Base-by-base conservation (phyloP, 306 rosid genomes). In the Citrullus amarus region DNA sequence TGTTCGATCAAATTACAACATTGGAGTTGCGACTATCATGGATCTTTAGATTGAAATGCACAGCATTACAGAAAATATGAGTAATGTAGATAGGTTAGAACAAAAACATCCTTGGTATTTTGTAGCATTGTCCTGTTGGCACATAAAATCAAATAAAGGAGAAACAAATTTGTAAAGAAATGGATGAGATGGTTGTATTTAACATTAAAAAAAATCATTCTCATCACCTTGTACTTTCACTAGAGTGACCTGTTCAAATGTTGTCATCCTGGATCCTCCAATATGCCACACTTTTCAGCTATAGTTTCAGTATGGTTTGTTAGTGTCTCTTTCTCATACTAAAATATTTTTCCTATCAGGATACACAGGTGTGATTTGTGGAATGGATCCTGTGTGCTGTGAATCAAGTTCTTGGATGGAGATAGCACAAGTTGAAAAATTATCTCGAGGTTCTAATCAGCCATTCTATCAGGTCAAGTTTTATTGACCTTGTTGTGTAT, bases 331-430 rank as follows among this genome's bases (percentile, higher is more conserved):
- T 48, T 48, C 41, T 58, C 79, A 76, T 81, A 62, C 73, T 55
- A 12, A 63, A 81, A 75, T 75, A 59, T 74, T 1, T 56, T 78
- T 28, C 16, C 59, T 18, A 72, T 82, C 93, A 94, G 98, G 93
- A 80, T 92, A 92, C 88, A 84, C 81, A 75, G 96, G 93, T 30
- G 87, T 94, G 70, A 81, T 94, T 80, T 86, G 97, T 90, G 98
- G 98, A 86, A 90, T 92, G 98, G 98, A 94, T 90, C 96, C 93
- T 32, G 85, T 94, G 72, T 94, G 98, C 83, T 78, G 89, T 76
- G 98, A 94, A 88, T 89, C 98, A 77, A 87, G 88, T 82, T 84
- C 97, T 39, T 94, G 98, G 98, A 94, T 88, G 93, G 92, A 94
- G 80, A 89, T 88, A 80, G 96, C 97, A 39, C 92, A 92, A 65